Evolutionary conservation across 2,329 filamentous ascomycete genomes (phyloP), one percentile per base, ranked within the genome.

Genomic region (Myrmaecium sp.): DNA sequence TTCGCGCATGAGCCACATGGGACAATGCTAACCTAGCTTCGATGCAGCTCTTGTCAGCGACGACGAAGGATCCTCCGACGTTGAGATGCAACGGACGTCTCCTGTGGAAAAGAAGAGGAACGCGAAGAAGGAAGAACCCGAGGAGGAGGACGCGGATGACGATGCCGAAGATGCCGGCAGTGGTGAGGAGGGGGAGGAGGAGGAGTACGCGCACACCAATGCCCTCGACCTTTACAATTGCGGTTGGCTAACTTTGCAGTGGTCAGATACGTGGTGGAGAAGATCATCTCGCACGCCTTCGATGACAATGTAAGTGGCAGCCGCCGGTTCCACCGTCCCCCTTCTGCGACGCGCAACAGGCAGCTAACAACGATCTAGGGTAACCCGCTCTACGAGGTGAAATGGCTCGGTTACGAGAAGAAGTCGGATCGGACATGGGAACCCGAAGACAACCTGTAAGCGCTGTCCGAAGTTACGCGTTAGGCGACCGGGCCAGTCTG

Each of bases 401-500:
- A 86, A 41, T 89, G 80, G 80, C 69, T 79, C 36, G 79, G 79
- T 3, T 89, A 74, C 34, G 68, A 78, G 0, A 66, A 72, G 33
- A 69, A 72, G 33, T 48, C 57, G 0, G 80, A 89, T 37, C 53
- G 68, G 41, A 89, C 80, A 0, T 86, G 78, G 79, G 80, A 89
- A 44, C 73, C 76, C 0, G 73, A 80, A 39, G 68, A 70, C 7
- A 84, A 83, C 38, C 55, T 81, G 67, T 72, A 50, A 32, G 62
- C 36, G 8, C 15, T 10, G 24, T 5, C 6, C n/a, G 18, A 20
- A 7, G n/a, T n/a, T 20, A 20, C 7, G 13, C 6, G 4, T 14
- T 17, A 10, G 7, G 20, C 15, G 17, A 3, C 6, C 6, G 7
- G 6, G 14, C 18, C 19, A 20, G 20, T 23, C 28, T 32, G 26